Percentiles rank a stretch among this genome's conserved stretches.
phyloP scores from a whole-genome alignment of 805 yeast genomes.

The Tetrapisispora phaffii region DNA sequence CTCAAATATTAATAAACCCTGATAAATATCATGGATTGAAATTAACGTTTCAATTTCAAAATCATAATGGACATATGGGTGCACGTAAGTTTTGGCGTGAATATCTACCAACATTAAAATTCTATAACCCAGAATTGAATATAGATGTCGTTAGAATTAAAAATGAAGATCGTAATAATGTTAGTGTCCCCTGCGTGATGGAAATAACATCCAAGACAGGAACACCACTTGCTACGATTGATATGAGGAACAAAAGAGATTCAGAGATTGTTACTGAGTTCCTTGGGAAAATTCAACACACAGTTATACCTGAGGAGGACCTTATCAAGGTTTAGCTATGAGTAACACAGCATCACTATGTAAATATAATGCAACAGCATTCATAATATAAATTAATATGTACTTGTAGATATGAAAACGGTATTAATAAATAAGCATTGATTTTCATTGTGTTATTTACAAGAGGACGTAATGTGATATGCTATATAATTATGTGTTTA shows the following conservation, averaged over 20 bases:
- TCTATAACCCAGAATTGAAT: constrained; percentile 67
- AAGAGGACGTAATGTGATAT: too few relatives aligned
- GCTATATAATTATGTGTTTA: too few relatives aligned
- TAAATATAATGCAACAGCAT: not conserved
- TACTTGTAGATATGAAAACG: not conserved
- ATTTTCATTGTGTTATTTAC: not conserved
- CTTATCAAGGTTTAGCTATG: constrained; percentile 20
- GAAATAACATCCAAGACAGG: constrained; percentile 17
- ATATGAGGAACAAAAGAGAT: constrained; percentile 43
- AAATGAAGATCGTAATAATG: constrained; percentile 17
- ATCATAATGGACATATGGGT: constrained; percentile 51
- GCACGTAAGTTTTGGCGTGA: constrained; percentile 67
- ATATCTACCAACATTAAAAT: constrained; percentile 65
- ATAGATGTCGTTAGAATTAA: constrained; percentile 52
- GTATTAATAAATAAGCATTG: not conserved
- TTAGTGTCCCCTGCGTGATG: constrained; percentile 23
- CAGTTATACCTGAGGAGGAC: constrained; percentile 37
- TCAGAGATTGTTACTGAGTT: constrained; percentile 49
- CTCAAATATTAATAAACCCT: constrained; percentile 22
- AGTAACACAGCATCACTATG: not conserved
- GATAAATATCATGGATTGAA: constrained; percentile 33
- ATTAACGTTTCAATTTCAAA: constrained; percentile 40
- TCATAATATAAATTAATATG: not conserved
- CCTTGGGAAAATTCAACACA: constrained; percentile 43
- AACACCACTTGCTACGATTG: constrained; percentile 31